Conservation (phyloP, 2,329 filamentous ascomycete genomes). For the Talaromyces rugulosus region DNA sequence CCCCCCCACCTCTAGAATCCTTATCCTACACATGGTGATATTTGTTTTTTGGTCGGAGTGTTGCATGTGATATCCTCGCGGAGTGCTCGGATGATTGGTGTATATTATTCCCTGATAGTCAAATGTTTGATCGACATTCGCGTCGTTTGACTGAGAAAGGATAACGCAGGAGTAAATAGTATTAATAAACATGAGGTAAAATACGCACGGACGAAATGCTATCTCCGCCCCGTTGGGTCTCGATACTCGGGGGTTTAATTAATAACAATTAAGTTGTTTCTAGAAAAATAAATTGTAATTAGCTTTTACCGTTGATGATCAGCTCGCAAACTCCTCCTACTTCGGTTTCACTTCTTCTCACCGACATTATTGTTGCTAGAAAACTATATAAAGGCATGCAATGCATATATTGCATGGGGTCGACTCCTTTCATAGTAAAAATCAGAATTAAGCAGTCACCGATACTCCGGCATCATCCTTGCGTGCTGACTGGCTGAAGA, state of each 20-base stretch:
- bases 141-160: too few relatives aligned
- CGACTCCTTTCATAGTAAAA: background rate
- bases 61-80: too few relatives aligned
- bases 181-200: background rate
- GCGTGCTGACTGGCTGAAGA: background rate
- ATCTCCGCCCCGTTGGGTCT: background rate
- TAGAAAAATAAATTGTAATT: background rate
- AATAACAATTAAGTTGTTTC: background rate
- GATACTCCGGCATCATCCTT: background rate
- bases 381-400: background rate
- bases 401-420: background rate
- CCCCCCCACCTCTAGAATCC: too few relatives aligned
- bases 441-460: background rate
- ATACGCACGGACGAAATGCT: background rate
- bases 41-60: too few relatives aligned
- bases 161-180: too few relatives aligned
- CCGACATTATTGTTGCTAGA: too few relatives aligned
- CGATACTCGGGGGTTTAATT: background rate
- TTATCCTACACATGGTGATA: too few relatives aligned
- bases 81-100: too few relatives aligned
- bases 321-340: background rate
- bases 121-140: too few relatives aligned
- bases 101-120: too few relatives aligned
- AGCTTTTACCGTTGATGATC: background rate
- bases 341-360: too few relatives aligned